These are phyloP conservation scores for Penicillium tannophilum DNA, from an alignment of 495 filamentous ascomycete genomes.

Conservation along the genomic window DNA sequence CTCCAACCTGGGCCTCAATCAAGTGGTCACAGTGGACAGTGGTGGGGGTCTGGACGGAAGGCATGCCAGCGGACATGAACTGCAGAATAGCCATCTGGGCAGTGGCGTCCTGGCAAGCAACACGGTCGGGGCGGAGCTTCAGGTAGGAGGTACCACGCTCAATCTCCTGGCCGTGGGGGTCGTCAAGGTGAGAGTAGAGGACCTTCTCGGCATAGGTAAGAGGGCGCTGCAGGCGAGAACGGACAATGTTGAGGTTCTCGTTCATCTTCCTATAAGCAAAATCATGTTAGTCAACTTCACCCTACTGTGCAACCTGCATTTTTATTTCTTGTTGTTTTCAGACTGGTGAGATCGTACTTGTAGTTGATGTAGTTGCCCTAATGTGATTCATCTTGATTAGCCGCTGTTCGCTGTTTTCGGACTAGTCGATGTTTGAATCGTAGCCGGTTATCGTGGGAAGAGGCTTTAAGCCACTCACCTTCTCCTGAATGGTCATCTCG, in stretches of 20 bases:
- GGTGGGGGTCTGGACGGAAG: conserved; percentile 88
- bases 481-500: conserved; percentile 79
- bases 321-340: neutral
- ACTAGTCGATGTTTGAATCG: neutral
- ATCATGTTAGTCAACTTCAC: conserved; percentile 35
- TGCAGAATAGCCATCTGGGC: conserved; percentile 99
- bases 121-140: conserved; percentile 93
- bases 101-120: conserved; percentile 99
- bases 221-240: conserved; percentile 83
- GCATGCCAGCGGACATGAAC: conserved; percentile 99
- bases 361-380: conserved; percentile 81
- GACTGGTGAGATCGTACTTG: conserved; percentile 51
- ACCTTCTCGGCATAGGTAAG: conserved; percentile 98
- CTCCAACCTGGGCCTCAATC: conserved; percentile 96
- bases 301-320: neutral
- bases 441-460: neutral
- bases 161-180: conserved; percentile 93
- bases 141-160: conserved; percentile 95
- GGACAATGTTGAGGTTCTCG: conserved; percentile 92
- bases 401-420: conserved; percentile 9
- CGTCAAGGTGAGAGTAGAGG: conserved; percentile 97
- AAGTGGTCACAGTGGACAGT: conserved; percentile 99
- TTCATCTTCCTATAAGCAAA: conserved; percentile 83
- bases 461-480: conserved; percentile 43
- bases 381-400: conserved; percentile 20